Evolutionary conservation across 139 green algal genomes (phyloP).

Genomic region (Micractinium conductrix): DNA sequence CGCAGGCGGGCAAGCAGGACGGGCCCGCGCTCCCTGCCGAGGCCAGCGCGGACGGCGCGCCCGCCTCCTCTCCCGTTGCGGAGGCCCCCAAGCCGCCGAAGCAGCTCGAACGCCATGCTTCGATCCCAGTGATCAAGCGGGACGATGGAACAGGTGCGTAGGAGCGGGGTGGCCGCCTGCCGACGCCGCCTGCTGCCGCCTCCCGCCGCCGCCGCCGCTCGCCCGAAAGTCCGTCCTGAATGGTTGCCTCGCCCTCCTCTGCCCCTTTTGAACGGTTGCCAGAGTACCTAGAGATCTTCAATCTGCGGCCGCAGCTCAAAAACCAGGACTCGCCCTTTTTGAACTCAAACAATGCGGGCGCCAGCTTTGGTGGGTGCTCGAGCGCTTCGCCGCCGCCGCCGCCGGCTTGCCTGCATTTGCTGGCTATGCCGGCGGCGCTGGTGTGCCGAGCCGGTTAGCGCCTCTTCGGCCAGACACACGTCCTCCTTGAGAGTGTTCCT

Average conservation of each 20-base stretch:
- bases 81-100: no score
- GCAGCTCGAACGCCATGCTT: no score
- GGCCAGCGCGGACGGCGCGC: no score
- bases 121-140: slow-evolving; percentile 16
- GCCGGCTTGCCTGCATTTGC: no score
- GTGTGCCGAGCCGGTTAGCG: background rate
- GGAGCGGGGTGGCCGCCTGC: background rate
- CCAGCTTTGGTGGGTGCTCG: slow-evolving; percentile 78
- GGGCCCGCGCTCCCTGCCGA: no score
- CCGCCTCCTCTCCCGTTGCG: no score
- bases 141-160: slow-evolving; percentile 23
- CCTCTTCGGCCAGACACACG: background rate
- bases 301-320: slow-evolving; percentile 9
- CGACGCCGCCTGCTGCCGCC: background rate
- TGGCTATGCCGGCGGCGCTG: background rate
- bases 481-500: background rate
- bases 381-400: background rate
- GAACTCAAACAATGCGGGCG: slow-evolving; percentile 77
- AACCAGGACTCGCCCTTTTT: slow-evolving; percentile 55
- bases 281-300: slow-evolving; percentile 33
- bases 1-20: no score
- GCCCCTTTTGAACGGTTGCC: background rate
- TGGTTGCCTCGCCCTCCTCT: background rate
- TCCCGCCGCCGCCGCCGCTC: no score
- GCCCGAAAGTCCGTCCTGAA: background rate